A percentile compares a stretch with the other conserved stretches of the same genome.
Conservation (phyloP, 2,329 filamentous ascomycete species). For the Dactylellina drechsleri region DNA sequence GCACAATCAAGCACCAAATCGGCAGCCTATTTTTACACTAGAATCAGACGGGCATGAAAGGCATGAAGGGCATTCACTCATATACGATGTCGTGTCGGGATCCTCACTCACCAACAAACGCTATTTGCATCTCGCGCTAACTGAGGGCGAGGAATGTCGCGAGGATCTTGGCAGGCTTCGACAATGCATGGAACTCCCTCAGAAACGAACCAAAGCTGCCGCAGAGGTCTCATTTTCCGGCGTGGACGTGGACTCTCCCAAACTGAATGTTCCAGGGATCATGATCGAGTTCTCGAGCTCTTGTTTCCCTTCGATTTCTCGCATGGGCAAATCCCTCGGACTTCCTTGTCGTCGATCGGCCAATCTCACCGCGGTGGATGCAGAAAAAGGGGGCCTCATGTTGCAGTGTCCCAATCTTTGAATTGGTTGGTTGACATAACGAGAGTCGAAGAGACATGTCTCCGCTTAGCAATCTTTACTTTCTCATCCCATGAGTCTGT, state of each 20-base stretch:
- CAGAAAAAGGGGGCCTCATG: constrained; percentile 3
- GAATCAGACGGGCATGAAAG: no score
- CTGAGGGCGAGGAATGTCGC: no score
- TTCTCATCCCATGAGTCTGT: constrained; percentile 5
- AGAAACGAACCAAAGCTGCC: no score
- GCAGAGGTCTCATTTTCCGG: neutral
- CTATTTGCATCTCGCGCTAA: no score
- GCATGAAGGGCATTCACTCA: no score
- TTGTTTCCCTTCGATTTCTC: neutral
- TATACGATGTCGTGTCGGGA: no score
- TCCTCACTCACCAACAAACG: no score
- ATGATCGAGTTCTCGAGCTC: neutral
- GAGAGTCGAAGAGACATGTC: no score
- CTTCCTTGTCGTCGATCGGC: constrained; percentile 5
- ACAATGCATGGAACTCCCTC: no score
- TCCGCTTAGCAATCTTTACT: neutral
- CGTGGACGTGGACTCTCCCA: constrained; percentile 6
- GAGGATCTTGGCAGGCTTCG: no score
- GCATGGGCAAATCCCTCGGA: neutral
- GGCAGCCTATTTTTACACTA: neutral
- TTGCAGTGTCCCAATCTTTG: no score
- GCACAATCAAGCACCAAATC: neutral
- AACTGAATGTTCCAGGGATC: neutral
- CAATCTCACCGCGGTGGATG: neutral
- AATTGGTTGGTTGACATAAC: no score